Base-by-base conservation (phyloP, 2,329 filamentous ascomycete species). In the Basipetospora chlamydospora region DNA sequence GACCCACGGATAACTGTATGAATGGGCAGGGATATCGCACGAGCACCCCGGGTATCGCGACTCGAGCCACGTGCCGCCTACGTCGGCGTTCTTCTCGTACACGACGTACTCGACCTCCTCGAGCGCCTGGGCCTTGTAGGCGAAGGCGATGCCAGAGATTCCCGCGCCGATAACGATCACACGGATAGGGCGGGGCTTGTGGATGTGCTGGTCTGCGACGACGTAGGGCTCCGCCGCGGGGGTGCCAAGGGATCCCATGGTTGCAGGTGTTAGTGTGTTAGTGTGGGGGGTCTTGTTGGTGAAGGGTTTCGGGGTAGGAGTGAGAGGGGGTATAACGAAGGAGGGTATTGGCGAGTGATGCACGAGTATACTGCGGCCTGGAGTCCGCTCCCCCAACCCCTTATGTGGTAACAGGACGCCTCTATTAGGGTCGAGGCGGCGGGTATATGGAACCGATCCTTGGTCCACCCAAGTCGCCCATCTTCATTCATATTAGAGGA, bases 11-110 rank as follows among this genome's bases (percentile, higher is more conserved):
- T 31, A 37, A 15, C 28, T 30, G 13, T 40, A 41, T 30, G 37
- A 38, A 16, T 33, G 23, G 11, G 29, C 26, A 15, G 37, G 37
- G 16, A 38, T 38, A 30, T 41, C 43, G 18, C 40, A 42, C 6
- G 39, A 39, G 13, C 40, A 38, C n/a, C 40, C 43, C 5, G 42
- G 42, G 13, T 43, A 45, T 20, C 42, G 28, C n/a, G 41, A 43
- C 26, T 40, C 40, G 10, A 40, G 22, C 40, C 43, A 43, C 5
- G 41, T 43, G 10, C 43, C 43, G 4, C 42, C 43, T 20, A 43
- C 33, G 15, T 42, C 43, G 5, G 17, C 9, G 29, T 42, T 43
- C 38, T 43, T 44, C 15, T 44, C 43, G 36, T 43, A 44, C 8
- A 43, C 38, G 11, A 25, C 18, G 11, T 41, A 28, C 11, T 43